Percentiles rank a stretch among this genome's conserved stretches.
phyloP scores from a whole-genome alignment of 2,329 filamentous ascomycete genomes.

The Talaromyces sp. region DNA sequence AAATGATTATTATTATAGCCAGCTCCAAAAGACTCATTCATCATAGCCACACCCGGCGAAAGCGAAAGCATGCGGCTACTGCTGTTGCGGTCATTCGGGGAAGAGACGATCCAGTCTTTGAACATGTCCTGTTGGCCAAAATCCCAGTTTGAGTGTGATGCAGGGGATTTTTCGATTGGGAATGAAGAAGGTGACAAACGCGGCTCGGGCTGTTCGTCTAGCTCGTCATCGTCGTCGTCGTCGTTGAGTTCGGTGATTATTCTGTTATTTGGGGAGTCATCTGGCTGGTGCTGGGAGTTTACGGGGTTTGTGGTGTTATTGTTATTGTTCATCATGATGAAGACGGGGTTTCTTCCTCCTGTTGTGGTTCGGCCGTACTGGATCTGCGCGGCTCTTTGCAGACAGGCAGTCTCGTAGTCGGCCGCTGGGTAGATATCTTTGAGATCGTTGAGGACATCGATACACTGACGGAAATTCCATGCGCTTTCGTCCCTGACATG shows the following conservation, averaged over 20 bases:
- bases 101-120: background rate
- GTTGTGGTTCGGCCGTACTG: conserved; percentile 19
- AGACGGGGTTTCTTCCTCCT: conserved; percentile 24
- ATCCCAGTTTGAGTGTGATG: background rate
- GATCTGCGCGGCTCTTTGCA: conserved; percentile 29
- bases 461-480: conserved; percentile 75
- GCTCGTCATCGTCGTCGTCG: background rate
- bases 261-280: background rate
- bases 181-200: background rate
- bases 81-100: background rate
- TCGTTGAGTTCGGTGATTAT: background rate
- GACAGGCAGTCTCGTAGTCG: conserved; percentile 57
- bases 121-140: background rate
- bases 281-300: background rate
- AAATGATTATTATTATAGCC: background rate
- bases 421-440: conserved; percentile 82
- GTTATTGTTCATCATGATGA: conserved; percentile 20
- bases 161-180: background rate
- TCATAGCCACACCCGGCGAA: background rate
- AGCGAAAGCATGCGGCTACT: background rate
- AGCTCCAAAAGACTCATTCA: background rate
- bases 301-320: background rate
- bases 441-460: conserved; percentile 76
- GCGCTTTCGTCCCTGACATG: conserved; percentile 65
- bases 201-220: background rate